phyloP scores from a whole-genome alignment of 768 basidiomycete species.

The Guyanaporus albipodus region DNA sequence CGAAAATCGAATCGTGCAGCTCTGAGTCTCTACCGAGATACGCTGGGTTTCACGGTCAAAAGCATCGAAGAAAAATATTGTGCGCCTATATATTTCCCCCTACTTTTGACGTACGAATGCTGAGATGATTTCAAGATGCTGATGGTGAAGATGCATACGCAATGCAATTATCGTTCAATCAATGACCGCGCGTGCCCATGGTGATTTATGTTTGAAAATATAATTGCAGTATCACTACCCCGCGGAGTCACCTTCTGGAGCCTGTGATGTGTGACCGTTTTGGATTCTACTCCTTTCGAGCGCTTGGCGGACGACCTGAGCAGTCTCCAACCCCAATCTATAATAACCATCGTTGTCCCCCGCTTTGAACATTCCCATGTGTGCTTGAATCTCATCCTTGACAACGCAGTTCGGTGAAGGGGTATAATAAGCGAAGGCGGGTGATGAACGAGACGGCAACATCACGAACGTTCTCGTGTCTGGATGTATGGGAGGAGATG shows the following conservation, averaged over 20 bases:
- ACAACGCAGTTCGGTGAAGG: constrained; percentile 65
- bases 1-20: constrained; percentile 94
- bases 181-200: constrained; percentile 10
- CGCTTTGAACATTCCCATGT: constrained; percentile 84
- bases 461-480: constrained; percentile 72
- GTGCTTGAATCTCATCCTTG: constrained; percentile 76
- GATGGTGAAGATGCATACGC: constrained; percentile 95
- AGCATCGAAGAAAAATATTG: constrained; percentile 89
- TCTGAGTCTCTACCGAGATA: constrained; percentile 81
- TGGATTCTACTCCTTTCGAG: constrained; percentile 26
- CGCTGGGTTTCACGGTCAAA: constrained; percentile 84
- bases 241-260: not conserved
- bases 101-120: not conserved
- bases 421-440: constrained; percentile 51
- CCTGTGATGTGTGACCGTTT: not conserved
- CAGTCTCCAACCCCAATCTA: constrained; percentile 68
- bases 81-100: constrained; percentile 43
- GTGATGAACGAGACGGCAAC: constrained; percentile 53
- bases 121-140: constrained; percentile 55
- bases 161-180: constrained; percentile 68
- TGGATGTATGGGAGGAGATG: constrained; percentile 54
- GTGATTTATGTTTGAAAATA: constrained; percentile 4
- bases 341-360: constrained; percentile 89
- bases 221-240: constrained; percentile 5
- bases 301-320: constrained; percentile 58